Evolutionary conservation across 768 basidiomycete genomes (phyloP), one percentile per base, ranked within the genome.

Genomic region (Pleurotus giganteus): DNA sequence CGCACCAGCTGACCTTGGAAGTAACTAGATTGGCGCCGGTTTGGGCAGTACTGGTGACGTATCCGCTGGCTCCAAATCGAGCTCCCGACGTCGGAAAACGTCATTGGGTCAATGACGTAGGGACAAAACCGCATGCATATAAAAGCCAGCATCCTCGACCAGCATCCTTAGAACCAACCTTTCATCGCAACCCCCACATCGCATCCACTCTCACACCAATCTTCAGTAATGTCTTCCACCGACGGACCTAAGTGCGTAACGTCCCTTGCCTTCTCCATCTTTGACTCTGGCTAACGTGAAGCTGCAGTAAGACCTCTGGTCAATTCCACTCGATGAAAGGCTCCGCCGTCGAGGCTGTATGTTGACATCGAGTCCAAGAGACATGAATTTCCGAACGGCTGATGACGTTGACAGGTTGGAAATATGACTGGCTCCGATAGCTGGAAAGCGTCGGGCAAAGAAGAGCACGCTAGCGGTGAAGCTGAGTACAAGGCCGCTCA

Each of bases 381-480:
- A 9, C 11, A 29, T 54, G n/a, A 54, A n/a, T 12, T 51, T 15
- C 46, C 12, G 8, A 9, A 15, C 37, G 12, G 3, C 9, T 4
- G 5, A 23, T 29, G 8, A n/a, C 9, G 12, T 55, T 7, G 36
- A 12, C 31, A 59, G 58, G 62, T 78, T 52, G 78, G 78, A 43
- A 75, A 78, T 51, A 4, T 71, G 21, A 76, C 75, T 34, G 78
- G 77, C 24, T 60, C 71, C 6, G 58, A 60, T 8, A 57, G 67
- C 1, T 79, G 75, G 77, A 59, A 67, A 31, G 47, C 69, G 5
- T 69, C 72, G 19, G 79, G 79, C 41, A 67, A 71, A 57, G 56
- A 78, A 54, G 77, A 80, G 65, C 79, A 78, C 59, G 71, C 69
- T 5, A 54, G 59, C 8, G 79, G 79, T 31, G 76, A 79, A 62